phyloP scores from a whole-genome alignment of 2,329 filamentous ascomycete species.

The Exophiala bonariae region DNA sequence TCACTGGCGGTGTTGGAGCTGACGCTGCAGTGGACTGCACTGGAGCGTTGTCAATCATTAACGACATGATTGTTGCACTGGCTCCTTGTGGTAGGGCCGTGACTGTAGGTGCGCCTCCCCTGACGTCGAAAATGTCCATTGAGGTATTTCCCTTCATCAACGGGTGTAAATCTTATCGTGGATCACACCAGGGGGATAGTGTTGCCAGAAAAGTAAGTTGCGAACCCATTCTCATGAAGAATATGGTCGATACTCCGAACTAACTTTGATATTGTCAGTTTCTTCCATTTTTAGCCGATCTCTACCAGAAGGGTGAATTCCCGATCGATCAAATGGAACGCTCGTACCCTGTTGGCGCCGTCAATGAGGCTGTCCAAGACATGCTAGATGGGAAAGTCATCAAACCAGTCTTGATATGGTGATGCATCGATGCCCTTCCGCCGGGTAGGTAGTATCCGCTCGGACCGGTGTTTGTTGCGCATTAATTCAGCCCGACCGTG shows the following conservation, averaged over 20 bases:
- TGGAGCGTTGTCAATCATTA: conserved; percentile 44
- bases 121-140: conserved; percentile 1
- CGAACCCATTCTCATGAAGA: neutral
- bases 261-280: neutral
- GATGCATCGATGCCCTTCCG: too few species aligned
- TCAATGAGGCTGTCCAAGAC: neutral
- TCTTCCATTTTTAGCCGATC: neutral
- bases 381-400: conserved; percentile 2
- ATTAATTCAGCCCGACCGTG: too few species aligned
- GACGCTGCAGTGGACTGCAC: conserved; percentile 53
- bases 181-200: conserved; percentile 1
- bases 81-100: conserved; percentile 43
- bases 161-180: conserved; percentile 3
- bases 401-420: neutral
- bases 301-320: neutral
- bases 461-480: too few species aligned
- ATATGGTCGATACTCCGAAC: neutral
- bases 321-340: neutral
- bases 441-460: too few species aligned
- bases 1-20: conserved; percentile 46
- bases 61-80: conserved; percentile 44
- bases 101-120: conserved; percentile 2
- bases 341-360: neutral
- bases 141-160: conserved; percentile 7
- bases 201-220: neutral